Conservation (phyloP, 768 basidiomycete species). For the Rhizopogon sp. region DNA sequence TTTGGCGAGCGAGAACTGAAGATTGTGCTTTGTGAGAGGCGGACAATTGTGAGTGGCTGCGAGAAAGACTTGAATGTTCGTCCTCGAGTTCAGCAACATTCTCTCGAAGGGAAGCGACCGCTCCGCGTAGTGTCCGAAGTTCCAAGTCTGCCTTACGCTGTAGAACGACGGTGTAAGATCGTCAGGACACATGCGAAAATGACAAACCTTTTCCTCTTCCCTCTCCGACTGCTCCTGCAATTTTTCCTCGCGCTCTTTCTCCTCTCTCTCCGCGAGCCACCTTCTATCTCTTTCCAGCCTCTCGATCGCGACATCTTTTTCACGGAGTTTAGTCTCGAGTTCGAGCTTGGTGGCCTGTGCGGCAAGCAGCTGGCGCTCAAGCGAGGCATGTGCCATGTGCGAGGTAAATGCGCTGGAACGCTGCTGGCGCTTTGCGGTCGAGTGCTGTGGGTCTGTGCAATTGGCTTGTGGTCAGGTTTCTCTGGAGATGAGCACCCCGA, state of each 20-base stretch:
- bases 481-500: neutral
- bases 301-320: constrained; percentile 59
- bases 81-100: constrained; percentile 61
- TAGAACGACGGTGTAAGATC: neutral
- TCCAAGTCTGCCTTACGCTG: constrained; percentile 50
- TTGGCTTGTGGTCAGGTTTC: neutral
- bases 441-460: constrained; percentile 55
- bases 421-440: constrained; percentile 63
- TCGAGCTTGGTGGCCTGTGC: constrained; percentile 59
- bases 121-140: constrained; percentile 44
- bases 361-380: constrained; percentile 65
- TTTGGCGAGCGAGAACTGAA: constrained; percentile 41
- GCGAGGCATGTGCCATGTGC: constrained; percentile 52
- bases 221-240: constrained; percentile 47
- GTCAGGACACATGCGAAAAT: neutral
- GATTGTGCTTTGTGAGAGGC: constrained; percentile 49
- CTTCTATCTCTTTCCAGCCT: constrained; percentile 66
- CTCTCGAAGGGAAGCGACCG: constrained; percentile 47
- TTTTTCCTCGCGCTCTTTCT: constrained; percentile 63
- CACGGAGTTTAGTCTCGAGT: constrained; percentile 61
- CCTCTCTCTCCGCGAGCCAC: constrained; percentile 64
- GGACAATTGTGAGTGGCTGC: constrained; percentile 43
- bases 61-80: constrained; percentile 41
- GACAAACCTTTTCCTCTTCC: constrained; percentile 57
- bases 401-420: constrained; percentile 58